These are phyloP conservation scores for Ustilago curta DNA, from an alignment of 1,284 basidiomycete species.

Conservation along the genomic window DNA sequence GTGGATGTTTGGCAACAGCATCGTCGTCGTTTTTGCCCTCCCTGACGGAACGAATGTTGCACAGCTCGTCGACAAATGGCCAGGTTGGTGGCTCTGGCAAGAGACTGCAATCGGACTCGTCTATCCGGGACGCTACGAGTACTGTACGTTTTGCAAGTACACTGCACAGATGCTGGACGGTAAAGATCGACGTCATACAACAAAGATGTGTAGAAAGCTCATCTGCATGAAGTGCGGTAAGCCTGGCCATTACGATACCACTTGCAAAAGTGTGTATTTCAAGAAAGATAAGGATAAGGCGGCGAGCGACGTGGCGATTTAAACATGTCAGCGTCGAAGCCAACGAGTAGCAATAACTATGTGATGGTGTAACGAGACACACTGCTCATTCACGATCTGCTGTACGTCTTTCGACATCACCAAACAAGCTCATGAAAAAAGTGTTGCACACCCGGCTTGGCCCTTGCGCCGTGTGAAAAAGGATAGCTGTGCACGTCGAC, in stretches of 20 bases:
- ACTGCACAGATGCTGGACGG: background rate
- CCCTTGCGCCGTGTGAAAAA: too few species aligned
- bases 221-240: slow-evolving; percentile 5
- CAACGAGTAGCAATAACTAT: too few species aligned
- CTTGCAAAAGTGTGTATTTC: slow-evolving; percentile 1
- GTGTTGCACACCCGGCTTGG: too few species aligned
- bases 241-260: slow-evolving; percentile 1
- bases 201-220: background rate
- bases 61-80: slow-evolving; percentile 4
- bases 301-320: too few species aligned
- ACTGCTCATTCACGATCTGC: too few species aligned
- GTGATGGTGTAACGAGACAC: too few species aligned
- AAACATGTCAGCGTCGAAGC: too few species aligned
- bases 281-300: too few species aligned
- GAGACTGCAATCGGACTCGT: background rate
- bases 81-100: background rate
- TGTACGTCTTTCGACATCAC: too few species aligned
- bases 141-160: slow-evolving; percentile 4
- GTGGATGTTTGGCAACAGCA: background rate
- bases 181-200: background rate
- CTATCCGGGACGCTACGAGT: slow-evolving; percentile 1
- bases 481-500: too few species aligned
- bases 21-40: background rate
- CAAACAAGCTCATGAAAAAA: too few species aligned
- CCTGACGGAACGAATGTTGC: background rate